These are phyloP conservation scores for Plantago coronopus DNA, from an alignment of 305 asterid genomes.

Conservation along the genomic window DNA sequence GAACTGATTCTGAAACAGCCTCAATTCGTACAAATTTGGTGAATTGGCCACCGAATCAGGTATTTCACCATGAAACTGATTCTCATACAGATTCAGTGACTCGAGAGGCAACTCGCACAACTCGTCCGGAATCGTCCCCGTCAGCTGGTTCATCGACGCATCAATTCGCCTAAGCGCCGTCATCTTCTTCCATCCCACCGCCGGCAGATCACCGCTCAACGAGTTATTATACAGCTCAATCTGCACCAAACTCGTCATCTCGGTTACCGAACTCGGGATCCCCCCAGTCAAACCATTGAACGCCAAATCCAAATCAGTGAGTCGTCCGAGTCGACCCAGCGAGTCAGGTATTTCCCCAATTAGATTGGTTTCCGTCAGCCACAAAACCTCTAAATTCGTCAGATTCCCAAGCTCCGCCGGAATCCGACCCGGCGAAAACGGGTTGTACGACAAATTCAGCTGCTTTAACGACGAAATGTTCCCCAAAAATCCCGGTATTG, in stretches of 20 bases:
- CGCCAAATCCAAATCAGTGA: conserved; percentile 80
- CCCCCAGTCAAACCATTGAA: conserved; percentile 53
- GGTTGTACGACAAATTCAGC: conserved; percentile 80
- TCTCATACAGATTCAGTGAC: conserved; percentile 84
- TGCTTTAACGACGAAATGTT: conserved; percentile 70
- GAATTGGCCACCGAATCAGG: conserved; percentile 67
- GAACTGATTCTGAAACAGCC: conserved; percentile 69
- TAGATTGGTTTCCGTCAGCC: conserved; percentile 75
- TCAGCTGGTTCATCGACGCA: conserved; percentile 75
- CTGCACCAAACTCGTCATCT: conserved; percentile 59
- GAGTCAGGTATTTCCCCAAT: conserved; percentile 74
- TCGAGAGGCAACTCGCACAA: conserved; percentile 76
- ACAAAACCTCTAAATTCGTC: conserved; percentile 66
- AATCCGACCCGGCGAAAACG: conserved; percentile 71
- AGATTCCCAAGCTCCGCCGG: conserved; percentile 82
- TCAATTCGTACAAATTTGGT: conserved; percentile 68
- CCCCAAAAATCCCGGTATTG: conserved; percentile 62
- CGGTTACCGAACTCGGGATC: conserved; percentile 67
- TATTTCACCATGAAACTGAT: conserved; percentile 56
- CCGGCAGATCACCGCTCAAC: conserved; percentile 67
- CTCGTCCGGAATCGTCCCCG: conserved; percentile 72
- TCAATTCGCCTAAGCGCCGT: conserved; percentile 67
- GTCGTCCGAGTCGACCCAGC: conserved; percentile 55
- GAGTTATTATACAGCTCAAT: conserved; percentile 91
- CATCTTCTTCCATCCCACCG: conserved; percentile 80